Conservation (phyloP, 2,329 filamentous ascomycete species). For the Cladosporium sp. region DNA sequence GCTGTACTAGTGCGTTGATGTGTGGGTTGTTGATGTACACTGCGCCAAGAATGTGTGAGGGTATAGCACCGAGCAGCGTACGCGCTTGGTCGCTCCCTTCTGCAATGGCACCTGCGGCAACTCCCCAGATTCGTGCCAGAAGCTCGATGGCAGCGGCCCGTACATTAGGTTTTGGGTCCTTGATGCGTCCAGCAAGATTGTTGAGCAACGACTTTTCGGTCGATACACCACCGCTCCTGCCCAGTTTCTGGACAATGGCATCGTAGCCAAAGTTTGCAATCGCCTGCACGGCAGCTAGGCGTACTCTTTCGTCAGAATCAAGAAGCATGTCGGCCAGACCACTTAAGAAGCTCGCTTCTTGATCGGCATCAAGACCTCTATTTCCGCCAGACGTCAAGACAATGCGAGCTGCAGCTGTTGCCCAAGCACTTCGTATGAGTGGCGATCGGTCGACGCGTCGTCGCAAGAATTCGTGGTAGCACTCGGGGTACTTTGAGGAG, state of each 20-base stretch:
- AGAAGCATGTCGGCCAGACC: constrained; percentile 78
- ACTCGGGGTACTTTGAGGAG: constrained; percentile 73
- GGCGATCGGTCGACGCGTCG: constrained; percentile 84
- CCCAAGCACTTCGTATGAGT: constrained; percentile 83
- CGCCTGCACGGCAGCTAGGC: constrained; percentile 82
- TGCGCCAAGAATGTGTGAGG: constrained; percentile 80
- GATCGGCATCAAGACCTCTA: constrained; percentile 80
- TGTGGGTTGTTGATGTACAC: constrained; percentile 89
- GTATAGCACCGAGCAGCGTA: constrained; percentile 76
- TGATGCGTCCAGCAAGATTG: constrained; percentile 82
- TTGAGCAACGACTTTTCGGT: constrained; percentile 77
- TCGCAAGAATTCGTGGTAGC: constrained; percentile 82
- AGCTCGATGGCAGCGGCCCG: constrained; percentile 85
- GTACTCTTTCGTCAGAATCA: constrained; percentile 88
- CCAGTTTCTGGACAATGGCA: constrained; percentile 80
- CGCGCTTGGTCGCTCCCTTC: constrained; percentile 76
- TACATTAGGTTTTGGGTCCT: constrained; percentile 79
- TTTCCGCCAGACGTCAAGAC: constrained; percentile 88
- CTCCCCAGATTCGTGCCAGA: constrained; percentile 88
- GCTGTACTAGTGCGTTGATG: constrained; percentile 80
- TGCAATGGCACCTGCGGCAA: constrained; percentile 82
- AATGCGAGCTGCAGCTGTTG: constrained; percentile 79
- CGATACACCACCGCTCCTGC: constrained; percentile 70
- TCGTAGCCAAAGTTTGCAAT: constrained; percentile 79
- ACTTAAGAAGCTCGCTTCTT: constrained; percentile 74